A percentile compares a stretch with the other conserved stretches of the same genome.
These are phyloP conservation scores for Mycosarcoma maydis DNA, from an alignment of 1,284 basidiomycete genomes.

Conservation along the genomic window DNA sequence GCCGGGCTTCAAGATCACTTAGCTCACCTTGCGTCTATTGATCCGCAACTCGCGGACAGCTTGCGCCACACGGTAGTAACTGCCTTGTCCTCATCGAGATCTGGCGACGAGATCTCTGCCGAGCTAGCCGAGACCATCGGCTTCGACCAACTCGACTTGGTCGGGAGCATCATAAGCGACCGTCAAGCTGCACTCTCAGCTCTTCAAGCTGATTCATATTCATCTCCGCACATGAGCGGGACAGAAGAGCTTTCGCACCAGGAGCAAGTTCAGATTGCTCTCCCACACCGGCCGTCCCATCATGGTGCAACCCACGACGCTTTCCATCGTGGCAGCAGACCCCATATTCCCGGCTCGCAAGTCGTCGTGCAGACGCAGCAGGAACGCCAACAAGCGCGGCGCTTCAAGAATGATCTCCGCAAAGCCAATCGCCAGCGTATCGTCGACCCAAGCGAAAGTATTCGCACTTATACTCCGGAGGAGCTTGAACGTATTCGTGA, in stretches of 20 bases:
- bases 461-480: slow-evolving; percentile 70
- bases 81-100: slow-evolving; percentile 22
- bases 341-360: slow-evolving; percentile 64
- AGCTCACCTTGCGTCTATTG: slow-evolving; percentile 15
- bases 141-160: slow-evolving; percentile 79
- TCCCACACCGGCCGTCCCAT: slow-evolving; percentile 42
- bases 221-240: background rate
- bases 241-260: slow-evolving; percentile 4
- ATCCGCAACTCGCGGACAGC: slow-evolving; percentile 35
- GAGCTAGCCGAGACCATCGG: slow-evolving; percentile 85
- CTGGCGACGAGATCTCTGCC: slow-evolving; percentile 76
- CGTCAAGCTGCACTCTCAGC: slow-evolving; percentile 62
- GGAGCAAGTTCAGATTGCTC: slow-evolving; percentile 8
- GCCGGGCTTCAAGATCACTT: slow-evolving; percentile 30
- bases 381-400: slow-evolving; percentile 60
- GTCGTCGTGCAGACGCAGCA: slow-evolving; percentile 62
- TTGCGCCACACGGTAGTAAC: slow-evolving; percentile 23
- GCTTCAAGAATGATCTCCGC: slow-evolving; percentile 51
- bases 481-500: slow-evolving; percentile 77
- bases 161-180: slow-evolving; percentile 66
- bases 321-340: slow-evolving; percentile 32
- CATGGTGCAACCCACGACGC: slow-evolving; percentile 10
- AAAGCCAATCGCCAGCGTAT: slow-evolving; percentile 26
- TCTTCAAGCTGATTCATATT: background rate
- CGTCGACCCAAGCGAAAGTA: slow-evolving; percentile 23